Base-by-base conservation (phyloP, 148 eudicot genomes). In the Vaccinium vitisidaea region DNA sequence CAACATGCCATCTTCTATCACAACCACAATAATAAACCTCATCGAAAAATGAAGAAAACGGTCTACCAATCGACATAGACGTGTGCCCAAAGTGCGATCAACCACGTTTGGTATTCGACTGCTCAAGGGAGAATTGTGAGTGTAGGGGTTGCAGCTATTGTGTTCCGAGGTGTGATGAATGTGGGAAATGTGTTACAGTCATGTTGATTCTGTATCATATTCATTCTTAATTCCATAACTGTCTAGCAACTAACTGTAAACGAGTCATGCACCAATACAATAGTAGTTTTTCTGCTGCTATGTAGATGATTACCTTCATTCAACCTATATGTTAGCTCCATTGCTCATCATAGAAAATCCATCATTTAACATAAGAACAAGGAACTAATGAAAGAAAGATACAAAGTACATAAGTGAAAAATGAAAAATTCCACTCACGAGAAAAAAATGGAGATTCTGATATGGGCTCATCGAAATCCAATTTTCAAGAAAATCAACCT, bases 101-200 rank as follows among this genome's bases (percentile, higher is more conserved):
- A 50, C 91, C 90, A 4, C 85, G 86, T 84, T 87, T 89, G 87
- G 94, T 96, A 13, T 95, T 91, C 63, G 90, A 91, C 48, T 94
- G 98, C 84, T 90, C 93, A 1, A 71, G 83, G 55, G 89, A 89
- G 32, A 59, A 58, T 1, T 93, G 97, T 69, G 80, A 77, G 54
- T 94, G 98, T 74, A 81, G 81, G 9, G 99, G 95, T 8, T 96
- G 99, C 84, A 79, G 48, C 23, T 32, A 63, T 12, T 96, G 99
- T 85, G 83, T 96, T 79, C 75, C 80, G 0, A 93, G 98, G 92
- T 97, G 99, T 58, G 88, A 84, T 48, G 95, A 90, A 61, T 97
- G 99, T 65, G 94, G 95, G 1, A 79, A 69, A 27, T 95, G 98
- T 25, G 59, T 90, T 5, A 85, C 73, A 9, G 73, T 67, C 32